Evolutionary conservation across 2,329 filamentous ascomycete species (phyloP).

Genomic region (Fusarium kyushuense): DNA sequence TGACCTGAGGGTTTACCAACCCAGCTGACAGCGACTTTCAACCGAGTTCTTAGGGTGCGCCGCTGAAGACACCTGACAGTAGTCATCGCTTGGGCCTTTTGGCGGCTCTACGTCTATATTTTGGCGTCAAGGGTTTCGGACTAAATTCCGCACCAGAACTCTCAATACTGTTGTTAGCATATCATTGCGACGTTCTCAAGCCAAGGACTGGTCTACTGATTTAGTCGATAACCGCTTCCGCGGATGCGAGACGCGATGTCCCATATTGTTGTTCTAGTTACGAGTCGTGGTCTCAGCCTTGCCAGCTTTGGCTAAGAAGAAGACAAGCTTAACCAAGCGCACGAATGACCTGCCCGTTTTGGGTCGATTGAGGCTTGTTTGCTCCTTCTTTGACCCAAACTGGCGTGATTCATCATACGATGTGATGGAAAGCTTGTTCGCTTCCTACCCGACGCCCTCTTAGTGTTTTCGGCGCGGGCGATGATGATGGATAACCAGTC

Average conservation of each 20-base stretch:
- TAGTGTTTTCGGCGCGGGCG: slow-evolving; percentile 16
- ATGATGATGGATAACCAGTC: slow-evolving; percentile 20
- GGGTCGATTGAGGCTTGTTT: slow-evolving; percentile 25
- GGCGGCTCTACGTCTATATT: slow-evolving; percentile 5
- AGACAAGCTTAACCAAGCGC: slow-evolving; percentile 8
- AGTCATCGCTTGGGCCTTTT: slow-evolving; percentile 11
- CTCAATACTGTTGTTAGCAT: slow-evolving; percentile 7
- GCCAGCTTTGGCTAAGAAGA: slow-evolving; percentile 34
- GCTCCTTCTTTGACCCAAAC: slow-evolving; percentile 30
- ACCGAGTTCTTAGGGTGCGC: slow-evolving; percentile 25
- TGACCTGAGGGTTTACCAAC: slow-evolving; percentile 17
- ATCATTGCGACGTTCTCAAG: not conserved
- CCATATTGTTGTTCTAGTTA: slow-evolving; percentile 27
- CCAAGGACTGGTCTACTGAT: slow-evolving; percentile 7
- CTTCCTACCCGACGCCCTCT: not conserved
- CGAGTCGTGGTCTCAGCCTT: slow-evolving; percentile 47
- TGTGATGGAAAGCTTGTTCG: slow-evolving; percentile 29
- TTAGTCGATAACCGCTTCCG: slow-evolving; percentile 1
- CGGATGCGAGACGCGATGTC: slow-evolving; percentile 32
- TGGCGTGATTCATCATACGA: slow-evolving; percentile 48
- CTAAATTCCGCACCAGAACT: slow-evolving; percentile 15
- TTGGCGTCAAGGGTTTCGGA: not conserved
- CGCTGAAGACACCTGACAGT: slow-evolving; percentile 25
- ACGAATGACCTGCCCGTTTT: slow-evolving; percentile 13
- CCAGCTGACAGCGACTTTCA: slow-evolving; percentile 14